phyloP scores from a whole-genome alignment of 2,329 filamentous ascomycete genomes.

The Xylaria sp. region DNA sequence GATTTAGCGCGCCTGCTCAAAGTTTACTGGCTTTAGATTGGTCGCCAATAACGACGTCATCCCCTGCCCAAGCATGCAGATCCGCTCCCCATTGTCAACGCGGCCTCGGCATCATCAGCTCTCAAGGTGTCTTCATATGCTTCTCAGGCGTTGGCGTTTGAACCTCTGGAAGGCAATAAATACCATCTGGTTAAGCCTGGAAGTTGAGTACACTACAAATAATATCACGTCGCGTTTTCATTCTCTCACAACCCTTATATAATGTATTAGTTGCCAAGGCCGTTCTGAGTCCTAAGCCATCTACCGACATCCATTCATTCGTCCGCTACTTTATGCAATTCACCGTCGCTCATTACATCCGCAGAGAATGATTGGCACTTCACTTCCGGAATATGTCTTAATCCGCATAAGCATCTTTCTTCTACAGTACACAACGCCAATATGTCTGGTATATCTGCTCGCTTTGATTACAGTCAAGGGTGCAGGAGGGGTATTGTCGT shows the following conservation, averaged over 20 bases:
- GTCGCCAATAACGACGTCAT: conserved; percentile 2
- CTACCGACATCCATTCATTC: not conserved
- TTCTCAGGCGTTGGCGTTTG: not conserved
- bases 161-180: not conserved
- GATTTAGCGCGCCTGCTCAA: too few relatives aligned
- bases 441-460: conserved; percentile 52
- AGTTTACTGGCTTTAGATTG: not conserved
- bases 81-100: not conserved
- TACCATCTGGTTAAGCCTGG: too few relatives aligned
- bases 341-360: not conserved
- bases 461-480: conserved; percentile 42
- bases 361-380: conserved; percentile 48
- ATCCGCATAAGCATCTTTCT: conserved; percentile 59
- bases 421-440: conserved; percentile 57
- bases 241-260: not conserved
- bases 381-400: conserved; percentile 54
- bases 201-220: too few relatives aligned
- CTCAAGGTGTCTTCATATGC: not conserved
- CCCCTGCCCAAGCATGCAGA: not conserved
- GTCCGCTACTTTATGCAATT: not conserved
- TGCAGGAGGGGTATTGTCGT: conserved; percentile 32
- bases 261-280: not conserved
- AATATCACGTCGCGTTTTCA: not conserved
- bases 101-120: not conserved
- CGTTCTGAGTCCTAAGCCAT: not conserved